These are phyloP conservation scores for Citrus medica DNA, from an alignment of 345 rosid genomes.

Conservation along the genomic window DNA sequence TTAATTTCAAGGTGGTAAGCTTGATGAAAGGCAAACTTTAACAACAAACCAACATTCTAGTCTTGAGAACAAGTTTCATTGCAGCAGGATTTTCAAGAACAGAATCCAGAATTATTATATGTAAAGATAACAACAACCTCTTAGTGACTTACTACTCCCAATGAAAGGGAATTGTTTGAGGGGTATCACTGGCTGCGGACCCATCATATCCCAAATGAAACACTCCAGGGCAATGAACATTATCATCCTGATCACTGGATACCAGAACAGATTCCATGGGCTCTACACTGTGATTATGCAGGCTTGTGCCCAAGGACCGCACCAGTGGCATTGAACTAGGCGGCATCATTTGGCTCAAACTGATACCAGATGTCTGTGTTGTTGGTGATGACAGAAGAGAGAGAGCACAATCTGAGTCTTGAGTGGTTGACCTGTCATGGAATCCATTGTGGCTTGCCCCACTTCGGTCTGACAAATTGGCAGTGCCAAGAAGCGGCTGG, in stretches of 20 bases:
- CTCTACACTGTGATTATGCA: slow-evolving; percentile 13
- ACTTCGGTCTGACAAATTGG: slow-evolving; percentile 20
- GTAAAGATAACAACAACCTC: neutral
- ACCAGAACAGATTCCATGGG: slow-evolving; percentile 39
- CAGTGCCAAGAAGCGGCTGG: slow-evolving; percentile 30
- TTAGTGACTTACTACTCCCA: slow-evolving; percentile 42
- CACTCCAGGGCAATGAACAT: slow-evolving; percentile 32
- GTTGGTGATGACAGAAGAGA: slow-evolving; percentile 81
- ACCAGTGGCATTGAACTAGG: slow-evolving; percentile 16
- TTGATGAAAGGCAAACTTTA: neutral
- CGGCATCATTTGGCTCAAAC: slow-evolving; percentile 28
- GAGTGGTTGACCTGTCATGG: slow-evolving; percentile 47
- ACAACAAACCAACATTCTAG: neutral
- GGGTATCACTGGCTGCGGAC: slow-evolving; percentile 34
- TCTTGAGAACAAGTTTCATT: neutral
- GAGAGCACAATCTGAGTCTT: slow-evolving; percentile 80
- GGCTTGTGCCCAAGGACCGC: slow-evolving; percentile 21
- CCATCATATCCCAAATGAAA: slow-evolving; percentile 40
- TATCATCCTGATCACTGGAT: slow-evolving; percentile 25
- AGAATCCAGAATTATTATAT: slow-evolving; percentile 11
- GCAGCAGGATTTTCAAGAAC: neutral
- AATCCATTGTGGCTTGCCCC: slow-evolving; percentile 29
- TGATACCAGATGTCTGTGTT: slow-evolving; percentile 32
- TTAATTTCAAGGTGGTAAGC: no score
- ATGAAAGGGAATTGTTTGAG: slow-evolving; percentile 59